phyloP scores from a whole-genome alignment of 257 asterid genomes.

The Misopates orontium region DNA sequence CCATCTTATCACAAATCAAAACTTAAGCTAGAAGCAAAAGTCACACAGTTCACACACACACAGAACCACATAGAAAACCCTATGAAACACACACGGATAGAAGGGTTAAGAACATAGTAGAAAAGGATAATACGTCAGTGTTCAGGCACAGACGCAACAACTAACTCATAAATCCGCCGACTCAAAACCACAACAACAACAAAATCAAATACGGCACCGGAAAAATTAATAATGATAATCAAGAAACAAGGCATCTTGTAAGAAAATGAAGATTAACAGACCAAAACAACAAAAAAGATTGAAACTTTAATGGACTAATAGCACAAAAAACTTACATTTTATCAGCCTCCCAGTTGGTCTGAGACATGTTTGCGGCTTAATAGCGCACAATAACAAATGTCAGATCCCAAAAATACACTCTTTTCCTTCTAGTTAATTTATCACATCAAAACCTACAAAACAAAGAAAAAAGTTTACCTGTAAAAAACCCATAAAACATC shows the following conservation, averaged over 20 bases:
- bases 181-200: neutral
- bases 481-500: neutral
- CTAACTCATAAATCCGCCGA: neutral
- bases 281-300: neutral
- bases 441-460: conserved; percentile 28
- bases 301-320: conserved; percentile 7
- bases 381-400: conserved; percentile 33
- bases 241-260: neutral
- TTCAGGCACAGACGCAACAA: too few relatives aligned
- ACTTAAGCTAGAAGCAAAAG: too few relatives aligned
- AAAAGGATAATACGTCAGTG: too few relatives aligned
- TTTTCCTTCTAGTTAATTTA: conserved; percentile 23
- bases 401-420: conserved; percentile 42
- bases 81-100: neutral
- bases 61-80: neutral
- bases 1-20: too few relatives aligned
- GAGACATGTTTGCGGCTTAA: conserved; percentile 62
- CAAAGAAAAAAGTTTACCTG: neutral
- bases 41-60: neutral
- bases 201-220: conserved; percentile 21
- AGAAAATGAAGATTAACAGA: neutral
- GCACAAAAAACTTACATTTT: conserved; percentile 62
- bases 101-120: too few relatives aligned
- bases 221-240: conserved; percentile 5
- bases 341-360: conserved; percentile 99